These are phyloP conservation scores for Aspergillus sp. DNA, from an alignment of 2,329 filamentous ascomycete species.

Conservation along the genomic window DNA sequence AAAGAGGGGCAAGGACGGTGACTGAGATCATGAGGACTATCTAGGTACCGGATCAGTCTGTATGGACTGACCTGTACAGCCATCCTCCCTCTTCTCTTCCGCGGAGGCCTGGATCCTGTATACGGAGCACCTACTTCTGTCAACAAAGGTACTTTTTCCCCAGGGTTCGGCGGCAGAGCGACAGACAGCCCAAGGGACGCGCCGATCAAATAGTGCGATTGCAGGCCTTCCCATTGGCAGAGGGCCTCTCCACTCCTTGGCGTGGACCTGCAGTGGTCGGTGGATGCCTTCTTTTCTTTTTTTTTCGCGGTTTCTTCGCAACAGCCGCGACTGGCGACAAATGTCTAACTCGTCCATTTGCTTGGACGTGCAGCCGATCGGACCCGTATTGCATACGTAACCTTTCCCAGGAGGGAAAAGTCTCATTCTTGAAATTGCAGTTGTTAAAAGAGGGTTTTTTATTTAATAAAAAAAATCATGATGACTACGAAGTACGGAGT, in stretches of 20 bases:
- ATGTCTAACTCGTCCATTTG: conserved; percentile 2
- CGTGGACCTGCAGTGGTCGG: conserved; percentile 1
- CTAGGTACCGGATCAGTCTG: not conserved
- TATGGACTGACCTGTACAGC: too few relatives aligned
- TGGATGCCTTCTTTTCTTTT: not conserved
- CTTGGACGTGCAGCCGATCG: not conserved
- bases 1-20: too few relatives aligned
- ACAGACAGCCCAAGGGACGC: conserved; percentile 12
- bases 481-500: too few relatives aligned
- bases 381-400: too few relatives aligned
- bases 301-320: conserved; percentile 4
- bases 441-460: too few relatives aligned
- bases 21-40: not conserved
- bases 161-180: conserved; percentile 16
- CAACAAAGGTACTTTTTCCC: not conserved
- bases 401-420: too few relatives aligned
- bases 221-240: not conserved
- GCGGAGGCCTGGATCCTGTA: too few relatives aligned
- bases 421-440: too few relatives aligned
- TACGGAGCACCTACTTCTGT: too few relatives aligned
- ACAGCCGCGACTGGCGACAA: conserved; percentile 25
- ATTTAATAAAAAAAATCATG: too few relatives aligned
- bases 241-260: conserved; percentile 10
- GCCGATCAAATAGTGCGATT: conserved; percentile 16
- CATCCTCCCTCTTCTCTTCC: not conserved